Evolutionary conservation across 768 basidiomycete genomes (phyloP).

Genomic region (Xerocomus potaroensis): DNA sequence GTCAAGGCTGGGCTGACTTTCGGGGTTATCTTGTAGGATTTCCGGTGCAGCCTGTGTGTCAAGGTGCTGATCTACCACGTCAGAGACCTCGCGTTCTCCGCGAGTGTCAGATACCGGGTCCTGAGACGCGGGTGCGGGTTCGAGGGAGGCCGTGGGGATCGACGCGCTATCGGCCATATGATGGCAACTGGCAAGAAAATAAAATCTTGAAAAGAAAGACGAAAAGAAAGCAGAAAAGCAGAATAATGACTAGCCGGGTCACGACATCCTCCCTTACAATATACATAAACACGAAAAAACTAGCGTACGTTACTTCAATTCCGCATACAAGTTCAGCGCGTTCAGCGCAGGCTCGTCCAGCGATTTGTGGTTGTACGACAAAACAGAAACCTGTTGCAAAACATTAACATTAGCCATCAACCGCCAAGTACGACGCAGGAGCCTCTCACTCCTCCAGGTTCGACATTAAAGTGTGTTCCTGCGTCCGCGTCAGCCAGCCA

Average conservation of each 20-base stretch:
- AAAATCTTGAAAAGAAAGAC: constrained; percentile 5
- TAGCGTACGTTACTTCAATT: constrained; percentile 25
- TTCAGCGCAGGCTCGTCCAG: constrained; percentile 75
- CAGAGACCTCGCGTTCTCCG: constrained; percentile 38
- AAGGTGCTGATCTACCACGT: constrained; percentile 29
- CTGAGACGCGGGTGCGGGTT: constrained; percentile 18
- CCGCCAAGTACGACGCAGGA: neutral
- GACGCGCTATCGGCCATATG: constrained; percentile 38
- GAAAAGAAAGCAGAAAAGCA: constrained; percentile 11
- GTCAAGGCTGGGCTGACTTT: constrained; percentile 13
- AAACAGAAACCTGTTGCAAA: constrained; percentile 57
- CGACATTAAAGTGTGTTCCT: constrained; percentile 82
- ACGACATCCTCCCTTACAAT: constrained; percentile 14
- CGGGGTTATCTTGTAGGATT: constrained; percentile 18
- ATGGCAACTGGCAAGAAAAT: constrained; percentile 16
- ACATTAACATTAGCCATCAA: constrained; percentile 4
- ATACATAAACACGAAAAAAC: constrained; percentile 18
- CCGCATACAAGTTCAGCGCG: constrained; percentile 65
- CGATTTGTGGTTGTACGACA: constrained; percentile 80
- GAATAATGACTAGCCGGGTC: constrained; percentile 9
- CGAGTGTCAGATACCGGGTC: constrained; percentile 23
- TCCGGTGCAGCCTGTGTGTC: constrained; percentile 17
- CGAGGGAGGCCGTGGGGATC: constrained; percentile 19
- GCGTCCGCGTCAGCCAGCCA: constrained; percentile 9
- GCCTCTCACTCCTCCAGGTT: constrained; percentile 67